phyloP scores from a whole-genome alignment of 1,284 basidiomycete species.

The Tilletia caries region DNA sequence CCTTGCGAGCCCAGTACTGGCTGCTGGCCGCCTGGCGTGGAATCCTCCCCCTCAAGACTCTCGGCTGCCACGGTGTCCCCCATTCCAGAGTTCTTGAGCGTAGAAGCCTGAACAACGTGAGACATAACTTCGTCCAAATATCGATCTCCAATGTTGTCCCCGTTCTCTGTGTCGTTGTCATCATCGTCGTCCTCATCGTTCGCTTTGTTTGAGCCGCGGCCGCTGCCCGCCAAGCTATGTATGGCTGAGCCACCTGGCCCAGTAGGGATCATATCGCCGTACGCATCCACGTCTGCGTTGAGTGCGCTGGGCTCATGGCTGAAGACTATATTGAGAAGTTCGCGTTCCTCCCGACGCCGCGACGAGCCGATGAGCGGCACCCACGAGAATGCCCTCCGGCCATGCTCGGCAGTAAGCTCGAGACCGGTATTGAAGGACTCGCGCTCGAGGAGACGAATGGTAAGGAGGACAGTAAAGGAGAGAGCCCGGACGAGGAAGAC shows the following conservation, averaged over 20 bases:
- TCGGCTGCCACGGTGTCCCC: not conserved
- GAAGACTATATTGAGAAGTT: not conserved
- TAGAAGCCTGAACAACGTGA: conserved; percentile 20
- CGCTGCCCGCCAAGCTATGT: not conserved
- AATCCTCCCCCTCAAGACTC: not conserved
- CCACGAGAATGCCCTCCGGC: conserved; percentile 21
- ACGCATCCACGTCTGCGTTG: too few relatives aligned
- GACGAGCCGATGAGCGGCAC: conserved; percentile 22
- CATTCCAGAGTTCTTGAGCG: not conserved
- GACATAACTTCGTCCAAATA: conserved; percentile 28
- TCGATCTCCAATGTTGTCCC: not conserved
- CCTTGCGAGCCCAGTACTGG: not conserved
- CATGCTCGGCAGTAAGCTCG: conserved; percentile 36
- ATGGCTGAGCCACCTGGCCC: not conserved
- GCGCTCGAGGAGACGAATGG: conserved; percentile 78
- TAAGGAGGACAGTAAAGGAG: conserved; percentile 75
- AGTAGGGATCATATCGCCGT: not conserved
- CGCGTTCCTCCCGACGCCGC: not conserved
- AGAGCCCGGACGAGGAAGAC: conserved; percentile 63
- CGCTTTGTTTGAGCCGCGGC: not conserved
- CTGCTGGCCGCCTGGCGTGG: not conserved
- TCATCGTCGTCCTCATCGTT: not conserved
- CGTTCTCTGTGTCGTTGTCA: conserved; percentile 19
- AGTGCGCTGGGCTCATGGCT: not conserved
- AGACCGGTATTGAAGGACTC: conserved; percentile 55